Evolutionary conservation across 306 rosid species (phyloP).

Genomic region (Cucurbita pepo): DNA sequence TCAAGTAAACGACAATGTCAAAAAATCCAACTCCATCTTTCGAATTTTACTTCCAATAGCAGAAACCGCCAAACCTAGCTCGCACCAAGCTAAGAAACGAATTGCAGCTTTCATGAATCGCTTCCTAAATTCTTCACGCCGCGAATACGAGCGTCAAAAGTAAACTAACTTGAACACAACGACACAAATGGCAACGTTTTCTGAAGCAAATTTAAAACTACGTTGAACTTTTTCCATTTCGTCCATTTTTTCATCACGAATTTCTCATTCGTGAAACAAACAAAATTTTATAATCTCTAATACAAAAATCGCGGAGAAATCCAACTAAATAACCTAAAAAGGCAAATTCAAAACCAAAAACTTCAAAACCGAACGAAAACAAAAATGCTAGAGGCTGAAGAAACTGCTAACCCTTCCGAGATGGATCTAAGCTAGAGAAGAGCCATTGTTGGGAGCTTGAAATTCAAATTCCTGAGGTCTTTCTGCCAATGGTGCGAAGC

Average conservation of each 20-base stretch:
- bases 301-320: not conserved
- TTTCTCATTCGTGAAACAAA: not conserved
- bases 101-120: not conserved
- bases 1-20: not conserved
- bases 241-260: not conserved
- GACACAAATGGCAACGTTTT: not conserved
- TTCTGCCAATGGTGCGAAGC: not conserved
- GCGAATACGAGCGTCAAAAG: not conserved
- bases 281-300: not conserved
- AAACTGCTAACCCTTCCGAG: not conserved
- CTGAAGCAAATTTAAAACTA: not conserved
- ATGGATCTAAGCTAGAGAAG: not conserved
- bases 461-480: slow-evolving; percentile 1
- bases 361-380: not conserved
- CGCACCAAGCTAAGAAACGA: not conserved
- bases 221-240: not conserved
- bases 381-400: not conserved
- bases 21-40: not conserved
- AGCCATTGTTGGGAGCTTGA: not conserved
- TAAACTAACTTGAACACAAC: not conserved
- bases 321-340: not conserved
- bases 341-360: not conserved
- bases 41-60: not conserved
- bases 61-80: not conserved
- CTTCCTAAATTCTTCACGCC: not conserved